These are phyloP conservation scores for Pseudevernia furfuracea DNA, from an alignment of 495 filamentous ascomycete genomes.

Conservation along the genomic window DNA sequence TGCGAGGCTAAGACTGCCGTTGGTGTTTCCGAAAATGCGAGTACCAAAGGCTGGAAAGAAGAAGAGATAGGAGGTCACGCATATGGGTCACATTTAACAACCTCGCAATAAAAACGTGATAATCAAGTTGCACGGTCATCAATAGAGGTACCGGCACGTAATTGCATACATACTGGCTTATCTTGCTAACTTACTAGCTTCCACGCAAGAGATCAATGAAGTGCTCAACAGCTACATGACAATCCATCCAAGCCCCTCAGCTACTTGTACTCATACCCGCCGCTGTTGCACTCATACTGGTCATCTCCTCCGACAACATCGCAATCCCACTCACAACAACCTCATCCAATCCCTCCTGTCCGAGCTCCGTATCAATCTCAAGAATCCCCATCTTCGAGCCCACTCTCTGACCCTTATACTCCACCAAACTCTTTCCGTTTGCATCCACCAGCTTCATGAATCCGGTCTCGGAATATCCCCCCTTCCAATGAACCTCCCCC, in stretches of 20 bases:
- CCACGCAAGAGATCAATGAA: not conserved
- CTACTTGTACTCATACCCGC: not conserved
- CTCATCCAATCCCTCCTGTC: not conserved
- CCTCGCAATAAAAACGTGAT: not conserved
- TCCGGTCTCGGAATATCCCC: not conserved
- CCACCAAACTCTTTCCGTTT: not conserved
- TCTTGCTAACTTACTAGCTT: not conserved
- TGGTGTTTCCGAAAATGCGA: conserved; percentile 68
- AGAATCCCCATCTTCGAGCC: not conserved
- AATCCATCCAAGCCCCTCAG: not conserved
- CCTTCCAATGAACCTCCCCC: not conserved
- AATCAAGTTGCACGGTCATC: not conserved
- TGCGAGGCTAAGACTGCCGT: conserved; percentile 66
- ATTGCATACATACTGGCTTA: not conserved
- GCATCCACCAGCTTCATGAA: not conserved
- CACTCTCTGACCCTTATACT: not conserved
- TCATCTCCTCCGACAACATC: not conserved
- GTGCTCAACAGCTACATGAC: not conserved
- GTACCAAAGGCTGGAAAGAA: conserved; percentile 9
- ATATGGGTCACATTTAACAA: not conserved
- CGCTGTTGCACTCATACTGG: not conserved
- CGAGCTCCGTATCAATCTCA: not conserved
- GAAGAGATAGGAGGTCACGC: not conserved
- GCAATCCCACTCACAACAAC: conserved; percentile 2
- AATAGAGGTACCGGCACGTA: not conserved